Base-by-base conservation (phyloP, 2,329 filamentous ascomycete genomes). In the Endocalyx cinctus region DNA sequence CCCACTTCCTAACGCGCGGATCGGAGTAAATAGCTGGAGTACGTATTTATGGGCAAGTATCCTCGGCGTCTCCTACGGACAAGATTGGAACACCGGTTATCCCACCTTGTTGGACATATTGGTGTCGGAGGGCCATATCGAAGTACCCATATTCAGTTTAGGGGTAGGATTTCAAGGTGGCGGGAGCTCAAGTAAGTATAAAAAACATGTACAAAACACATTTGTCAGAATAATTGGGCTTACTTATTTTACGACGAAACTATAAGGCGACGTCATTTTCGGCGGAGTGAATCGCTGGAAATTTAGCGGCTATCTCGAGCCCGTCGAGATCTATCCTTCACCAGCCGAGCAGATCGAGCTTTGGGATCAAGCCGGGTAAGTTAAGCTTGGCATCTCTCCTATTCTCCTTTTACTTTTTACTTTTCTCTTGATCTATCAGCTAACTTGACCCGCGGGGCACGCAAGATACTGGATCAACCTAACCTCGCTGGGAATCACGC, bases 231-330 rank as follows among this genome's bases (percentile, higher is more conserved):
- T n/a, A n/a, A n/a, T n/a, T n/a, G n/a, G n/a, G n/a, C n/a, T n/a
- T n/a, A n/a, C n/a, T n/a, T n/a, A n/a, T n/a, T 12, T 33, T 7
- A 33, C 6, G 17, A 14, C n/a, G 20, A 3, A 13, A 7, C 6
- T 18, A 8, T 12, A 14, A 43, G 58, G 58, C 22, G 55, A 60
- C 18, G 59, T 63, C 27, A 54, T 71, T 6, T 70, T 72, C 36
- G 67, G 67, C 14, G 68, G 66, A 12, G 58, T 71, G 14, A 66
- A 70, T 46, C 57, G 59, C 12, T 59, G 54, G 36, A 68, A 69
- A 40, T 71, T 59, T 30, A 46, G 47, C 16, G 63, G 63, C 11
- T 50, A 62, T 34, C 49, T 55, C 5, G 45, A 55, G 20, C 52
- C 47, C 4, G 41, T 56, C 10, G 45, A 54, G 7, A 54, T 63